Evolutionary conservation across 1,284 basidiomycete species (phyloP), one percentile per base, ranked within the genome.

Genomic region (Fomitopsis pinicola): DNA sequence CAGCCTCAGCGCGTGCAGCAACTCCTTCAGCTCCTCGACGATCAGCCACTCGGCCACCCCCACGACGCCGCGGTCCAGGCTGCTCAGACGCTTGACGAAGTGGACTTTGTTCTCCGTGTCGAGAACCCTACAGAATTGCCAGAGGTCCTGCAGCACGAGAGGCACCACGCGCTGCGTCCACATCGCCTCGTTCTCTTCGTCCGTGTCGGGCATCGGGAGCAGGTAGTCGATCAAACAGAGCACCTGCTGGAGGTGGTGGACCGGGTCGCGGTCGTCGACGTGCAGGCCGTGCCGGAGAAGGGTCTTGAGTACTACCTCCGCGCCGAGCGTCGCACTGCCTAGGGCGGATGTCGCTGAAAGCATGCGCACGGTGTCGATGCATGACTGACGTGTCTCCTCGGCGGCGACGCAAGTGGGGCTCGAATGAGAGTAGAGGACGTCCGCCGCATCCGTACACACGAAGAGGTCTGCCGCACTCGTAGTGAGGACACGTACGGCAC

Each of bases 11-110:
- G 74, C 67, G n/a, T 68, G 67, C 6, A 67, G 67, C 28, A 86
- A 66, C 15, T 76, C 71, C 67, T 82, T 84, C 59, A 88, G 65
- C 64, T 90, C 88, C 64, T 87, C 82, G 26, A 75, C 68, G 8
- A 92, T 66, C 28, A 92, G 66, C 87, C 88, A 92, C 62, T 89
- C 86, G n/a, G 84, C 88, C 3, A 91, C 69, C 1, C 84, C 85
- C 6, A 84, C 75, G 12, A 78, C 71, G 5, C 82, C 86, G 3
- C 78, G 72, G 65, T 92, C 90, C 14, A 91, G 70, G 22, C 73
- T 75, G 28, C 82, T 75, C 3, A 92, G 76, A 5, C 83, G 78
- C 55, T 79, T 73, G n/a, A 90, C 70, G 40, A 91, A 73, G 48
- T 80, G 77, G 2, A 79, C 75, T 67, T 81, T 83, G 59, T 77